phyloP scores from a whole-genome alignment of 2,329 filamentous ascomycete species.

The Coniella vitis region DNA sequence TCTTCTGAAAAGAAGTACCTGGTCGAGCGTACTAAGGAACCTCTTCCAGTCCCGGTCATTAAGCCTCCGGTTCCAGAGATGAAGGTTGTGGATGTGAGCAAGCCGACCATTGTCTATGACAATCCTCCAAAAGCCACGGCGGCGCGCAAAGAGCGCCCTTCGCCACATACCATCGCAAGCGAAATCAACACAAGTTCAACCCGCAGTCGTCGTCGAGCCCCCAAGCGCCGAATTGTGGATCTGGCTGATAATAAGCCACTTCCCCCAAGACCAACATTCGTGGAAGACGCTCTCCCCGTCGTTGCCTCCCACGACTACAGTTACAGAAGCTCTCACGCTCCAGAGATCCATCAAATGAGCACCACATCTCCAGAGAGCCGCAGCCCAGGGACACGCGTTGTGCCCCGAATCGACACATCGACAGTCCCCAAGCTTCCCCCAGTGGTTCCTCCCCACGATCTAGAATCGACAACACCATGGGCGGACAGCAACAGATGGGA shows the following conservation, averaged over 20 bases:
- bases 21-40: constrained; percentile 72
- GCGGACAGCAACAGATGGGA: constrained; percentile 52
- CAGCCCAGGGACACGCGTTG: constrained; percentile 23
- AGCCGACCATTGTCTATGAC: constrained; percentile 54
- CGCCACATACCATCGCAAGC: constrained; percentile 46
- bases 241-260: constrained; percentile 46
- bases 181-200: constrained; percentile 53
- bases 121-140: constrained; percentile 42
- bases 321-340: constrained; percentile 38
- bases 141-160: constrained; percentile 53
- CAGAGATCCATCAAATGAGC: constrained; percentile 30
- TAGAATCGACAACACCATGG: constrained; percentile 28
- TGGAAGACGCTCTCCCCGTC: constrained; percentile 13
- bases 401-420: constrained; percentile 33
- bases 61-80: constrained; percentile 60
- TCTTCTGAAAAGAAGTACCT: constrained; percentile 81
- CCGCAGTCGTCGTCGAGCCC: constrained; percentile 48
- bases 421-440: constrained; percentile 28
- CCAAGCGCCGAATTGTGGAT: constrained; percentile 59
- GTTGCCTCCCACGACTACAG: constrained; percentile 26
- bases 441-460: constrained; percentile 26
- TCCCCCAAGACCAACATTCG: constrained; percentile 26
- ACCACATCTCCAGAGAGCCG: constrained; percentile 27
- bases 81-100: constrained; percentile 59
- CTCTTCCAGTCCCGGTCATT: constrained; percentile 69